These are phyloP conservation scores for Phaeolepiota aurea DNA, from an alignment of 768 basidiomycete species.

Conservation along the genomic window DNA sequence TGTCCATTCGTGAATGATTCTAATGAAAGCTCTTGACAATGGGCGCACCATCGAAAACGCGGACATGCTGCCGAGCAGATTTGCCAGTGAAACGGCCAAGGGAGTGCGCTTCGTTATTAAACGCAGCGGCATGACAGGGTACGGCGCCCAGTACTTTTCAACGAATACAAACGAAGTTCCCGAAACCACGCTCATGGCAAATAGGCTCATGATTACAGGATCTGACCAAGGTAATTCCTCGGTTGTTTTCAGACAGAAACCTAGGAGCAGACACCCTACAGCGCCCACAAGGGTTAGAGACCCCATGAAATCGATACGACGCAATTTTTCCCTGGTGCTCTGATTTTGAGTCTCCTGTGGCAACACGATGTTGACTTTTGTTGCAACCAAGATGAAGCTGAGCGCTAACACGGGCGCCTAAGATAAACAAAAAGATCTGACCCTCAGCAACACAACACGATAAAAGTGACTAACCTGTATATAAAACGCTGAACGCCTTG, in stretches of 20 bases:
- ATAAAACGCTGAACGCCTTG: slow-evolving; percentile 82
- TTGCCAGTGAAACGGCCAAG: slow-evolving; percentile 70
- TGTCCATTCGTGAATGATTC: slow-evolving; percentile 10
- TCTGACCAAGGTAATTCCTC: slow-evolving; percentile 74
- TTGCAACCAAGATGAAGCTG: slow-evolving; percentile 60
- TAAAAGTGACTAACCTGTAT: slow-evolving; percentile 50
- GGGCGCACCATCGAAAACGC: slow-evolving; percentile 69
- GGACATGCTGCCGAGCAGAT: slow-evolving; percentile 69
- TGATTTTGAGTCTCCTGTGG: slow-evolving; percentile 60
- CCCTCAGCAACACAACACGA: slow-evolving; percentile 4
- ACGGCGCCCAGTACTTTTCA: slow-evolving; percentile 69
- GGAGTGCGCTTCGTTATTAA: slow-evolving; percentile 75
- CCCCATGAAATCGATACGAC: slow-evolving; percentile 80
- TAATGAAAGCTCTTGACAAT: slow-evolving; percentile 6
- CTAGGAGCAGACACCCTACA: slow-evolving; percentile 66
- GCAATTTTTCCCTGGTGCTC: slow-evolving; percentile 51
- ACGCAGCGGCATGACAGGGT: slow-evolving; percentile 87
- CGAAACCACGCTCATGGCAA: slow-evolving; percentile 48
- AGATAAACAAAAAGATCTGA: slow-evolving; percentile 6
- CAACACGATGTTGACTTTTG: slow-evolving; percentile 73
- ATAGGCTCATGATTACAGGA: slow-evolving; percentile 61
- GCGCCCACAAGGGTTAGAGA: slow-evolving; percentile 69
- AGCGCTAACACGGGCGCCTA: slow-evolving; percentile 74
- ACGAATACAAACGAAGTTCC: slow-evolving; percentile 61
- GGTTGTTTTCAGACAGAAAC: slow-evolving; percentile 68